Conservation (phyloP, 1,284 basidiomycete genomes). For the Mycena citricolor region DNA sequence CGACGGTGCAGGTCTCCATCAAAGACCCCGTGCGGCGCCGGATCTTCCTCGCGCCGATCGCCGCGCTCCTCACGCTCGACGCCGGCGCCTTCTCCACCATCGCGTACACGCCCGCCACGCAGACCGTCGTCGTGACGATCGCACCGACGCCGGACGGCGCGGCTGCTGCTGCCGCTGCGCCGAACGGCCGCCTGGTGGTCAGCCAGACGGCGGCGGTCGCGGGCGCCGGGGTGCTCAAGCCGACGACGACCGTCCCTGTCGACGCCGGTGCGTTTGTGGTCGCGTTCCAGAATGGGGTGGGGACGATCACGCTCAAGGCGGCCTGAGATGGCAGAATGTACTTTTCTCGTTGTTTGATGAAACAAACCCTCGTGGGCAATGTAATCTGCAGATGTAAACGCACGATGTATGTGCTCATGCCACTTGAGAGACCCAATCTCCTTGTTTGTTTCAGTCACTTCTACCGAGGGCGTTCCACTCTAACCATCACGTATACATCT, state of each 20-base stretch:
- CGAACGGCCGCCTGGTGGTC: slow-evolving; percentile 46
- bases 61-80: slow-evolving; percentile 47
- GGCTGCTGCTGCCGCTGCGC: slow-evolving; percentile 44
- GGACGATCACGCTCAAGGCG: slow-evolving; percentile 33
- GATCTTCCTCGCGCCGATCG: slow-evolving; percentile 53
- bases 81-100: slow-evolving; percentile 56
- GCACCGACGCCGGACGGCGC: slow-evolving; percentile 39
- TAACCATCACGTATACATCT: too few species aligned
- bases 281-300: slow-evolving; percentile 41
- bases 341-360: not conserved
- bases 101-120: slow-evolving; percentile 39
- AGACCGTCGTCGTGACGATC: slow-evolving; percentile 43
- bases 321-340: not conserved
- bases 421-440: too few species aligned
- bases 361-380: too few species aligned
- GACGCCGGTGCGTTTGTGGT: slow-evolving; percentile 53
- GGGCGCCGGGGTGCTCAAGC: slow-evolving; percentile 42
- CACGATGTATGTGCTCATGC: too few species aligned
- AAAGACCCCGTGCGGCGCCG: slow-evolving; percentile 50
- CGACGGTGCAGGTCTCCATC: slow-evolving; percentile 44
- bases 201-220: slow-evolving; percentile 42
- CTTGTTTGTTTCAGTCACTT: too few species aligned
- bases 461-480: too few species aligned
- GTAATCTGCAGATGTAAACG: too few species aligned
- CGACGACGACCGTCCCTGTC: slow-evolving; percentile 35